Base-by-base conservation (phyloP, 169 alveolate species). In the Eimeria maxima region DNA sequence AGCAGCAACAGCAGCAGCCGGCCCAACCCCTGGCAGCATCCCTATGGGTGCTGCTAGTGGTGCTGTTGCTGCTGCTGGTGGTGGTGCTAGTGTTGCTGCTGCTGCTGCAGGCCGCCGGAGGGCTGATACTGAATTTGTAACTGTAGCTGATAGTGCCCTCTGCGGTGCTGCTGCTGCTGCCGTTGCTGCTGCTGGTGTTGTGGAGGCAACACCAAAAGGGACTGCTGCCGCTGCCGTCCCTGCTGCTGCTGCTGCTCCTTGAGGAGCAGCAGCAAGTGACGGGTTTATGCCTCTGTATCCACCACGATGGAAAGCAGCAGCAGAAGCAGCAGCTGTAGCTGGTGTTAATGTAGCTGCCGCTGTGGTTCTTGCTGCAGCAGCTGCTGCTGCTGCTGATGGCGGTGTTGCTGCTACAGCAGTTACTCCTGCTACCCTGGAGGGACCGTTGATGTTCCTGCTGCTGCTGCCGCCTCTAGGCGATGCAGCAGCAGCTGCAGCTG, bases 121-220 rank as follows among this genome's bases (percentile, higher is more conserved):
- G 45, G 83, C 83, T 27, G 83, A 3, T 29, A 22, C 38, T 7
- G 83, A n/a, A 14, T n/a, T 5, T 14, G 16, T 7, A 6, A 16
- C 83, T 7, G 44, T 73, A 3, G 83, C 83, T 27, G 83, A n/a
- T 5, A 14, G 83, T 73, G 44, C 16, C 45, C 83, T 73, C 45
- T 78, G 57, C 38, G 88, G 33, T 38, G 88, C 63, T 78, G 88
- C 45, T 38, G 88, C 88, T 38, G 88, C 65, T 45, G 65, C 67
- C n/a, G n/a, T n/a, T n/a, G n/a, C n/a, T n/a, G n/a, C n/a, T n/a
- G n/a, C n/a, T 44, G 57, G 16, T 78, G 57, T 27, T 78, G 44
- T 27, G 57, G 57, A 5, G 5, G 57, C 57, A 13, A 18, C 83
- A 11, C 50, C 50, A n/a, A n/a, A n/a, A n/a, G n/a, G n/a, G n/a